Evolutionary conservation across 163 green algal species (phyloP), one percentile per base, ranked within the genome.

Genomic region (Coccomyxa subellipsoidea): DNA sequence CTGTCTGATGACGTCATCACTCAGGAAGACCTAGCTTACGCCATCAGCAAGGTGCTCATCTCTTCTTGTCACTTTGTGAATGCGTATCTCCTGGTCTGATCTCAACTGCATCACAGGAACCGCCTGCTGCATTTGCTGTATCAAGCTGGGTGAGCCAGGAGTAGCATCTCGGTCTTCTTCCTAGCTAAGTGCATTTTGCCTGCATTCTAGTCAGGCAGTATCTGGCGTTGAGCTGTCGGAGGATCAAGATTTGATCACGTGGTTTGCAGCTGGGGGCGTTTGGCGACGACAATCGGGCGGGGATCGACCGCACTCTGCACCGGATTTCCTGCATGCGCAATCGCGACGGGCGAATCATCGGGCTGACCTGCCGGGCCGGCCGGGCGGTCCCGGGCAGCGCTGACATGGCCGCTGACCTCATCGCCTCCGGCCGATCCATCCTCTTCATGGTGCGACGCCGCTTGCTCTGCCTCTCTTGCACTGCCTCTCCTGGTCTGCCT

Each of bases 221-320:
- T 78, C 18, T 47, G n/a, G n/a, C n/a, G n/a, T n/a, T n/a, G n/a
- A n/a, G 34, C 32, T 78, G 9, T 23, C 10, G 39, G 7, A 54
- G 8, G 8, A 78, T 7, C 10, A 78, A 27, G 9, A 40, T 27
- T 15, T 40, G 31, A 39, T 25, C 10, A 12, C n/a, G n/a, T 8
- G 10, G 7, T 27, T 4, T 72, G 82, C 88, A 95, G 92, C 89
- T 96, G 2, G 93, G 93, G 0, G 91, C 95, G 6, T 98, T 99
- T 90, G 96, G 94, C 7, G 92, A 85, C 4, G 96, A 99, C 90
- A 99, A 99, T 84, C 91, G 96, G 12, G 95, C 95, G 27, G 96
- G 96, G 54, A 97, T 99, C 53, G 90, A 98, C 85, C 85, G 93
- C 73, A 98, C 95, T 54, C 88, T 99, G 84, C 96, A 99, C 86